phyloP scores from a whole-genome alignment of 2,329 filamentous ascomycete genomes.

The Cladophialophora exuberans region DNA sequence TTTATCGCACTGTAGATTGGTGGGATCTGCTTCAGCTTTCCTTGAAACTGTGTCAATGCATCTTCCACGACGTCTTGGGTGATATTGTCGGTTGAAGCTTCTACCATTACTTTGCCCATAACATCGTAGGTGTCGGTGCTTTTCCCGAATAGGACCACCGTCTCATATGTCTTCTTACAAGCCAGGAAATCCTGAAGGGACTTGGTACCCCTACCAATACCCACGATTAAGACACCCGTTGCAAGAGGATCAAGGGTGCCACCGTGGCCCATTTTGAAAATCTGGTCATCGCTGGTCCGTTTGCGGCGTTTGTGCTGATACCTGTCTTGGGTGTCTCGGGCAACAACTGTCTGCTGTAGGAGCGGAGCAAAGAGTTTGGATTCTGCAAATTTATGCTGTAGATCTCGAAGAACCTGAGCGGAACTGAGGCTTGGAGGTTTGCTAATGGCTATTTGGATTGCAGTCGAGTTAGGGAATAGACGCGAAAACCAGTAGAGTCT shows the following conservation, averaged over 20 bases:
- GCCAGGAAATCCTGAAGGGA: conserved; percentile 74
- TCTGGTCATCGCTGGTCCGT: conserved; percentile 61
- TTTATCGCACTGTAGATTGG: conserved; percentile 92
- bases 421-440: conserved; percentile 88
- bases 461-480: conserved; percentile 13
- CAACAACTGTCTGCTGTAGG: conserved; percentile 61
- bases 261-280: conserved; percentile 92
- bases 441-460: conserved; percentile 70
- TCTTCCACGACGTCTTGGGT: conserved; percentile 78
- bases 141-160: conserved; percentile 84
- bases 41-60: conserved; percentile 73
- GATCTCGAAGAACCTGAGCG: conserved; percentile 85
- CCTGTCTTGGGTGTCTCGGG: conserved; percentile 19
- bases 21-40: conserved; percentile 85
- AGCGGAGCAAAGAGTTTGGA: conserved; percentile 79
- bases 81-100: conserved; percentile 68
- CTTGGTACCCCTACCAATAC: conserved; percentile 87
- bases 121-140: conserved; percentile 92
- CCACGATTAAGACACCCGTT: conserved; percentile 87
- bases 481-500: conserved; percentile 10
- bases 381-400: conserved; percentile 80
- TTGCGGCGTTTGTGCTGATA: conserved; percentile 50
- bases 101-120: conserved; percentile 78
- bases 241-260: conserved; percentile 94
- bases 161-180: conserved; percentile 93